Evolutionary conservation across 768 basidiomycete species (phyloP), one percentile per base, ranked within the genome.

Genomic region (Pleurotus citrinopileatus): DNA sequence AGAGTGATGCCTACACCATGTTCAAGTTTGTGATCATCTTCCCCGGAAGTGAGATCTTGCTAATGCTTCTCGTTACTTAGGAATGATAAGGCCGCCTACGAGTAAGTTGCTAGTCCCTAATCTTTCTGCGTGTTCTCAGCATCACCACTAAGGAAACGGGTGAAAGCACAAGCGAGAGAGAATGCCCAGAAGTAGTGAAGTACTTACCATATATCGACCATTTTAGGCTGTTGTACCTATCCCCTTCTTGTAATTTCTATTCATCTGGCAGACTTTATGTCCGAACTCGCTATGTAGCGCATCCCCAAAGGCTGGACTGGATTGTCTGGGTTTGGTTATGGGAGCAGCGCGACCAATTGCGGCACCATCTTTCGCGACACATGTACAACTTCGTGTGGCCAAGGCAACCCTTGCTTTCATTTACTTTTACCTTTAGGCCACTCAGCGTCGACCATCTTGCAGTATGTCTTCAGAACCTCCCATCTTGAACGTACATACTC

Each of bases 1-100:
- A 99, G 67, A 94, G 94, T 53, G 96, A 98, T 61, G 97, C 97
- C 9, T 98, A 98, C 70, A 95, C 93, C 27, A 91, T 97, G 87
- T 98, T 94, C 80, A 97, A 96, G 95, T 96, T 61, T 63, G 93
- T 75, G 20, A 2, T 54, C 20, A 20, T 38, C 42, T 36, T 38
- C 20, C n/a, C 26, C 52, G 25, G 40, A 10, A 23, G 28, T 12
- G 29, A 53, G 4, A 37, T 56, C 52, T 26, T 32, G 29, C 19
- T 45, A 28, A 32, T 40, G 53, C 65, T 27, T 65, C 56, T n/a
- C 7, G 42, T 19, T 13, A 36, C 10, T 26, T 45, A 97, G 95
- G 77, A 98, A 95, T 65, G 96, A 98, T 73, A 91, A 91, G 63
- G 73, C 77, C 17, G 94, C 93, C 25, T 98, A 98, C 64, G 93